Conservation (phyloP, 169 alveolate species). For the Cryptosporidium muris region DNA sequence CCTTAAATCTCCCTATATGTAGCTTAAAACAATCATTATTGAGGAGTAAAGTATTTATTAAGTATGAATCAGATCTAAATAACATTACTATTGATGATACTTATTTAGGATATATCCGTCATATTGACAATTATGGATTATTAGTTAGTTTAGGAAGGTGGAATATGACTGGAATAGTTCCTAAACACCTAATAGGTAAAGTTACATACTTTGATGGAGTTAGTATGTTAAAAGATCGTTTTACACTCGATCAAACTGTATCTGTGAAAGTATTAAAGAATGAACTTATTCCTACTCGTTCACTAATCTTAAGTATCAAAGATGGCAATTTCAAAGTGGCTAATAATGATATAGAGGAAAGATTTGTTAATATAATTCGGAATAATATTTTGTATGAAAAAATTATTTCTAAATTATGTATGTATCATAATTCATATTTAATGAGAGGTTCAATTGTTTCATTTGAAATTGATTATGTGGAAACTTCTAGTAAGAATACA, state of each 20-base stretch:
- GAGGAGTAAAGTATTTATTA: not conserved
- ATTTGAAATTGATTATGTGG: not conserved
- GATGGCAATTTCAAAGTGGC: too few relatives aligned
- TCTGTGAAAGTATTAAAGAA: slow-evolving; percentile 6
- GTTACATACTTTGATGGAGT: slow-evolving; percentile 32
- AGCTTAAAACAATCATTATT: slow-evolving; percentile 2
- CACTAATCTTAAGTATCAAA: too few relatives aligned
- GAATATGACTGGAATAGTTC: slow-evolving; percentile 35
- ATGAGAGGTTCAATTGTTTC: not conserved
- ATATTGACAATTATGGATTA: slow-evolving; percentile 50
- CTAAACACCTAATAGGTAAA: slow-evolving; percentile 26
- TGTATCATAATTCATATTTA: not conserved
- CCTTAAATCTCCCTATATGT: not conserved
- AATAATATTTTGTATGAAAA: not conserved
- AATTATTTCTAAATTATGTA: not conserved
- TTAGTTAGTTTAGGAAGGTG: slow-evolving; percentile 10
- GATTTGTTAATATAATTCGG: not conserved
- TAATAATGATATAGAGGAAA: too few relatives aligned
- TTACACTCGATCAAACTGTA: slow-evolving; percentile 28
- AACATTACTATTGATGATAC: not conserved
- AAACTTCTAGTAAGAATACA: not conserved
- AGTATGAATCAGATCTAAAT: not conserved
- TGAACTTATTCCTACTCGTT: too few relatives aligned
- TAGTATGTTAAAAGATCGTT: slow-evolving; percentile 6
- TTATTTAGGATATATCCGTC: slow-evolving; percentile 28